Evolutionary conservation across 2,329 filamentous ascomycete genomes (phyloP).

Genomic region (Xylaria digitata): DNA sequence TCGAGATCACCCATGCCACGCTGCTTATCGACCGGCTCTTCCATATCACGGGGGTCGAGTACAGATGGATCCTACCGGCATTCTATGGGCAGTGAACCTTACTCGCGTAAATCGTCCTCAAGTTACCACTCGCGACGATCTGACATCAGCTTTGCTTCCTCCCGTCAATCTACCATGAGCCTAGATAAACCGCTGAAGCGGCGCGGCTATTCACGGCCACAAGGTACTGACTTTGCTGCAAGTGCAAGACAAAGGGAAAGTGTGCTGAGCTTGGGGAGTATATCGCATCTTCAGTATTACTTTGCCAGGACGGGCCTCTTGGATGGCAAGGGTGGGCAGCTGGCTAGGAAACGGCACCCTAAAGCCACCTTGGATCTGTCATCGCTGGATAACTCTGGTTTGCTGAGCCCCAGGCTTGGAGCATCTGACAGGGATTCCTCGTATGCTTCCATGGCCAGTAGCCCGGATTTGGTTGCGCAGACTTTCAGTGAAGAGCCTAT

Average conservation of each 20-base stretch:
- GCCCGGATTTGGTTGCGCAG: constrained; percentile 63
- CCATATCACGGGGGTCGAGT: constrained; percentile 67
- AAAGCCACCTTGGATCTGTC: constrained; percentile 69
- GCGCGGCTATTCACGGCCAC: constrained; percentile 87
- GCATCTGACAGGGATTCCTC: constrained; percentile 67
- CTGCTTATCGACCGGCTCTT: constrained; percentile 71
- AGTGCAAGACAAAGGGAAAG: constrained; percentile 92
- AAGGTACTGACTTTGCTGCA: constrained; percentile 88
- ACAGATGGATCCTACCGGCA: constrained; percentile 63
- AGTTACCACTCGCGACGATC: constrained; percentile 63
- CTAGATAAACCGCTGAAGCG: constrained; percentile 61
- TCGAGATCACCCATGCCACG: constrained; percentile 69
- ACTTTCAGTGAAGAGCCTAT: constrained; percentile 53
- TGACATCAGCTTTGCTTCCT: constrained; percentile 55
- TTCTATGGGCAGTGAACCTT: constrained; percentile 67
- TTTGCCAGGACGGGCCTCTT: constrained; percentile 94
- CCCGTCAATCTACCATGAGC: constrained; percentile 61
- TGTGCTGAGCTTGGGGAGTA: constrained; percentile 95
- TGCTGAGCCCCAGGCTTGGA: constrained; percentile 54
- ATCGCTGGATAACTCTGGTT: constrained; percentile 59
- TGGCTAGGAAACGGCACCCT: constrained; percentile 77
- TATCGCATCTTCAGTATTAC: constrained; percentile 97
- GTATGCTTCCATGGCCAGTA: constrained; percentile 69
- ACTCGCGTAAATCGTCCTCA: constrained; percentile 73
- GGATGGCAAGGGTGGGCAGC: constrained; percentile 90